Base-by-base conservation (phyloP, 2,329 filamentous ascomycete species). In the Chaetomium sp. region DNA sequence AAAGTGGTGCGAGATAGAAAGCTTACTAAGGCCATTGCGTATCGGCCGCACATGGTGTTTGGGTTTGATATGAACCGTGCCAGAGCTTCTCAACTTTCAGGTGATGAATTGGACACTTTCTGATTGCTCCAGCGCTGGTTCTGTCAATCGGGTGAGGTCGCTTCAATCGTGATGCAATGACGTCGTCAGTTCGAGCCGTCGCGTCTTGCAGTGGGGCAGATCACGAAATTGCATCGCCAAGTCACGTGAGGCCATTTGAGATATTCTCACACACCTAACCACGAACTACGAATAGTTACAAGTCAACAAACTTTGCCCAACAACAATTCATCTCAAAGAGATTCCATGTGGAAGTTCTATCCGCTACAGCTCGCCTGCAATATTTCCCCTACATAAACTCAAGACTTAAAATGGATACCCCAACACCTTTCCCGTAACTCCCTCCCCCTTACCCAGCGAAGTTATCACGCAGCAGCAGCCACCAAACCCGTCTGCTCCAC, bases 1-100 rank as follows among this genome's bases (percentile, higher is more conserved):
- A 27, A 3, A 27, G 19, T 2, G 19, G 19, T 27, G 19, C 3
- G 19, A 27, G 19, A 27, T 27, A 3, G 19, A 3, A 27, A 3
- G 19, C 62, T 67, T 71, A 68, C 71, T 69, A 66, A 65, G 62
- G 64, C 67, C 61, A 66, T 64, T 64, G 58, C 73, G 66, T 68
- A 72, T 69, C 62, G 65, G 55, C 71, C 70, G 38, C 70, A 72
- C 70, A 72, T 71, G 6, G 36, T 53, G 55, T 40, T 40, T 40
- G 37, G 9, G 2, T 12, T 40, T 4, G 12, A 40, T 12, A 9
- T 12, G 4, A 40, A 40, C 37, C 9, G 2, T 40, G 2, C 8
- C 12, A 40, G 37, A 40, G 37, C 8, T 2, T 9, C 2, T 12
- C 9, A 40, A 12, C 37, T 38, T 12, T 38, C 4, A 7, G 11